phyloP scores from a whole-genome alignment of 805 yeast genomes.

The Sporopachydermia lactativora region DNA sequence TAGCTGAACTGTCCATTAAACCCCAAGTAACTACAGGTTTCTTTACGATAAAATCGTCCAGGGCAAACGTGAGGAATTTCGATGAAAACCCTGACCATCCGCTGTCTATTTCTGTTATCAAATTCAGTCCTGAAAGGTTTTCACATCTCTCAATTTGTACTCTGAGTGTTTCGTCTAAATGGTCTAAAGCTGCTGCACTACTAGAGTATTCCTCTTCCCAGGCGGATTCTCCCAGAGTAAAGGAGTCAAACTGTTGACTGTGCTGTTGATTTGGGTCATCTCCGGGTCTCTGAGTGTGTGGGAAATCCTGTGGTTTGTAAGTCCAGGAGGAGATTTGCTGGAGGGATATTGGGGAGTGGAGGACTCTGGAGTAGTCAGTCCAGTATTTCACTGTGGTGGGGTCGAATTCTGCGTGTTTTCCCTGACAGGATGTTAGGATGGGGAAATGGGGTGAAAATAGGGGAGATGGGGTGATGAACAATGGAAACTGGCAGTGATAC shows the following conservation, averaged over 20 bases:
- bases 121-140: constrained; percentile 51
- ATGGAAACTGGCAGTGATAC: no score
- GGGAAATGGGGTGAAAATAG: no score
- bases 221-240: background rate
- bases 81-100: constrained; percentile 76
- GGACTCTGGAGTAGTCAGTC: background rate
- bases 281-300: background rate
- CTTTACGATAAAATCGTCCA: constrained; percentile 59
- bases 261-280: no score
- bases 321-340: background rate
- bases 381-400: background rate
- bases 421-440: no score
- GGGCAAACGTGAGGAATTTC: constrained; percentile 34
- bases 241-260: background rate
- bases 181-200: constrained; percentile 21
- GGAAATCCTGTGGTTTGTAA: background rate
- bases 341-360: background rate
- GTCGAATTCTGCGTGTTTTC: constrained; percentile 11
- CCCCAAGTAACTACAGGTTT: constrained; percentile 34
- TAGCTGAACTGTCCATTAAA: constrained; percentile 13
- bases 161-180: constrained; percentile 46
- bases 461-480: no score
- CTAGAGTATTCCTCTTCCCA: background rate
- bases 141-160: constrained; percentile 64
- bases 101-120: constrained; percentile 55